Conservation (phyloP, 495 filamentous ascomycete genomes). For the Penicillium maclennaniae region DNA sequence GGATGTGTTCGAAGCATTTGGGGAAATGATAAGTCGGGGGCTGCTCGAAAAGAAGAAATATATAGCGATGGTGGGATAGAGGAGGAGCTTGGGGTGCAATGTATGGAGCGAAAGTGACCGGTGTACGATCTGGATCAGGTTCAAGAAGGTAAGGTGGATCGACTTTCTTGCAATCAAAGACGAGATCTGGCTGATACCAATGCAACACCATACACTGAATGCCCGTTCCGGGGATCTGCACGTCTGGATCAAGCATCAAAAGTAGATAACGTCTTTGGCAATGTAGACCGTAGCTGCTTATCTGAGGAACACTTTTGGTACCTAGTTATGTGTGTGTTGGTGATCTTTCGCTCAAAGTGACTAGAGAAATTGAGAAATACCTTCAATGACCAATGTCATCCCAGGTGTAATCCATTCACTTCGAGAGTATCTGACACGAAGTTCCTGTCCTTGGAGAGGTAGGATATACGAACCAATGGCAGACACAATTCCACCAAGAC, state of each 20-base stretch:
- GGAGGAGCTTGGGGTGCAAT: slow-evolving; percentile 34
- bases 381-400: slow-evolving; percentile 7
- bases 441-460: background rate
- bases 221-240: slow-evolving; percentile 18
- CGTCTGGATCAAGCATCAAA: slow-evolving; percentile 38
- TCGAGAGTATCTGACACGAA: slow-evolving; percentile 12
- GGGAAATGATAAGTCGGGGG: slow-evolving; percentile 26
- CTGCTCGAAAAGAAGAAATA: slow-evolving; percentile 37
- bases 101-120: slow-evolving; percentile 20
- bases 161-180: slow-evolving; percentile 2
- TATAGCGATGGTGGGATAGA: slow-evolving; percentile 33
- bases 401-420: slow-evolving; percentile 13
- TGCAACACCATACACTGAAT: slow-evolving; percentile 30
- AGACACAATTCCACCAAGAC: background rate
- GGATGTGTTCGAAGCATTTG: slow-evolving; percentile 26
- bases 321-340: no score
- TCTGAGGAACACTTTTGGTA: slow-evolving; percentile 16
- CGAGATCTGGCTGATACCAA: slow-evolving; percentile 36
- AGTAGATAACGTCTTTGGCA: slow-evolving; percentile 21
- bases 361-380: no score
- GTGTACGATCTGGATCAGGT: background rate
- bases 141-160: background rate
- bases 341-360: no score
- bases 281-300: slow-evolving; percentile 13
- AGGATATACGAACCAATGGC: background rate